Percentiles rank a stretch among this genome's conserved stretches.
Conservation (phyloP, 768 basidiomycete species). For the Pleurotus pulmonarius region DNA sequence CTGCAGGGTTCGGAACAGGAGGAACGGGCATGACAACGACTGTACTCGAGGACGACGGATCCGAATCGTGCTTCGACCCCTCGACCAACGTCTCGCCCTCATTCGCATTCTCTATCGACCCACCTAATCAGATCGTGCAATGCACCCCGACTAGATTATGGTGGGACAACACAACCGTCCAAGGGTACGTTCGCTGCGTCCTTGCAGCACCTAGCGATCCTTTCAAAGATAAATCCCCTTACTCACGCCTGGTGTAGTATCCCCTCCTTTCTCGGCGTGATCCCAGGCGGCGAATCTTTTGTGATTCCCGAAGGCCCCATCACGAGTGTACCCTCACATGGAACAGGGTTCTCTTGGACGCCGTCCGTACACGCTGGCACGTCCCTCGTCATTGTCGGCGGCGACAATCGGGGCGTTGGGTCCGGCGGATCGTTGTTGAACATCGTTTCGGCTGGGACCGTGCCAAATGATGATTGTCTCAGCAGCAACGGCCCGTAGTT, state of each 20-base stretch:
- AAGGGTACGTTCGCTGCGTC: constrained; percentile 39
- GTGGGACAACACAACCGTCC: constrained; percentile 51
- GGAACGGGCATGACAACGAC: constrained; percentile 67
- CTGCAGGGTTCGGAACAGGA: constrained; percentile 61
- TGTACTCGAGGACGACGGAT: constrained; percentile 50
- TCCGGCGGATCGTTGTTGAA: constrained; percentile 60
- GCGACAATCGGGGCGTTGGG: constrained; percentile 65
- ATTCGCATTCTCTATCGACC: constrained; percentile 63
- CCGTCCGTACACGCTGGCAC: constrained; percentile 63
- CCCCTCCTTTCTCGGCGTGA: constrained; percentile 62
- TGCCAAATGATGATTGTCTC: constrained; percentile 53
- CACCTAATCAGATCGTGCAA: constrained; percentile 61
- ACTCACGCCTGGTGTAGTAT: constrained; percentile 29
- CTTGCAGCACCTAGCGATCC: not conserved
- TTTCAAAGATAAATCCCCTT: not conserved
- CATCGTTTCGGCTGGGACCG: constrained; percentile 48
- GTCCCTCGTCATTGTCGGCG: constrained; percentile 61
- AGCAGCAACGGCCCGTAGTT: constrained; percentile 58
- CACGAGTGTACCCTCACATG: constrained; percentile 38
- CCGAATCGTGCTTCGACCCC: constrained; percentile 50
- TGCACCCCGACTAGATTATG: constrained; percentile 61
- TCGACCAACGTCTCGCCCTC: constrained; percentile 40
- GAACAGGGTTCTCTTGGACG: constrained; percentile 69
- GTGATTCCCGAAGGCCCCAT: constrained; percentile 48
- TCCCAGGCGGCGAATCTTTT: constrained; percentile 79